Conservation (phyloP, 176 grass and related monocot genomes). For the Carex kokanica region DNA sequence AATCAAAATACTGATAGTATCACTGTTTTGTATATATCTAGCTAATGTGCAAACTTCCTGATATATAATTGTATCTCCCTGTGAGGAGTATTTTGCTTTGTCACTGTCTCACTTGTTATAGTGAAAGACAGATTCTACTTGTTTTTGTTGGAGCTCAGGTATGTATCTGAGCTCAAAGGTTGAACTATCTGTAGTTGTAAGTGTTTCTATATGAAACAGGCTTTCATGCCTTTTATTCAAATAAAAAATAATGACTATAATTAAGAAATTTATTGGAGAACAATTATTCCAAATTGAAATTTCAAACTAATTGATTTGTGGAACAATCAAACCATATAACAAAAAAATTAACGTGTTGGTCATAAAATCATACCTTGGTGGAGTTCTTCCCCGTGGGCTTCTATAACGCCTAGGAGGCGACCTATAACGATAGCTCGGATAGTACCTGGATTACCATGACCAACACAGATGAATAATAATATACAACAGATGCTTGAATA, state of each 20-base stretch:
- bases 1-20: too few relatives aligned
- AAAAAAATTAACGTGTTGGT: background rate
- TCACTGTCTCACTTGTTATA: too few relatives aligned
- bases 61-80: too few relatives aligned
- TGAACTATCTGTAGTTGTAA: too few relatives aligned
- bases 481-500: background rate
- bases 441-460: constrained; percentile 31
- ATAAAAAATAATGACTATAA: background rate
- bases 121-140: too few relatives aligned
- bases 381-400: constrained; percentile 79
- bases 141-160: too few relatives aligned
- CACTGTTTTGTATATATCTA: too few relatives aligned
- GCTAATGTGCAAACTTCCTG: too few relatives aligned
- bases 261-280: background rate
- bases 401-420: constrained; percentile 86
- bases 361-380: constrained; percentile 45
- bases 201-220: too few relatives aligned
- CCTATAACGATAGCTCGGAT: constrained; percentile 53
- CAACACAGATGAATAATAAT: constrained; percentile 3
- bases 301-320: background rate
- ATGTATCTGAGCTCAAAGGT: too few relatives aligned
- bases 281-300: background rate
- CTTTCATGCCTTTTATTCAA: too few relatives aligned
- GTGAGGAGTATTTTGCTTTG: too few relatives aligned
- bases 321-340: constrained; percentile 4